Evolutionary conservation across 257 asterid species (phyloP), one percentile per base, ranked within the genome.

Genomic region (Solanum gandarillasii): DNA sequence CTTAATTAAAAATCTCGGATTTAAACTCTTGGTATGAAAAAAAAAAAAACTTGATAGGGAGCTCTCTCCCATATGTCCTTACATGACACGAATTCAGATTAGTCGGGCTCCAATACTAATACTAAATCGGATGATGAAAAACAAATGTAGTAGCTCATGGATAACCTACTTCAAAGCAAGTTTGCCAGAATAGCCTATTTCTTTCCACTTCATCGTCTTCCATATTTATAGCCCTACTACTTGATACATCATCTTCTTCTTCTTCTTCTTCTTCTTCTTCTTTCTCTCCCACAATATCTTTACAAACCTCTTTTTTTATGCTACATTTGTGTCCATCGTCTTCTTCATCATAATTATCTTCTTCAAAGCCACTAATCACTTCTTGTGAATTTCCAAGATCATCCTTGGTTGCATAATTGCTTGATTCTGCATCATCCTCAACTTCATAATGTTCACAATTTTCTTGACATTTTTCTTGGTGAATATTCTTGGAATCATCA

Each of bases 81-180:
- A 52, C 0, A 0, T 6, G 10, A 1, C 62, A 20, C 10, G 0
- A 52, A 52, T 52, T 6, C 4, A 18, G 10, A 52, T 52, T 52
- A 18, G 3, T 52, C 4, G 23, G 4, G 23, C n/a, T 52, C n/a
- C n/a, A 18, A 18, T 52, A 52, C 4, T 2, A 1, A 18, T 52
- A 52, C 0, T 3, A n/a, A 52, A 6, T 18, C 0, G 2, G n/a
- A 52, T 52, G 62, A 18, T 6, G 9, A 16, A 52, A 52, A 52
- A 6, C 70, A 23, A 60, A 60, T 9, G 27, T n/a, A 52, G 18
- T 12, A 67, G 39, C 1, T 87, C 25, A 88, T 27, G 91, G 91
- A 48, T 73, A 89, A 27, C 91, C 91, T 83, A 34, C 88, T 87
- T 87, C 88, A 87, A 89, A 84, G 35, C 91, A 89, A 46, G 89